Conservation (phyloP, 1,284 basidiomycete species). For the Mycosarcoma maydis region DNA sequence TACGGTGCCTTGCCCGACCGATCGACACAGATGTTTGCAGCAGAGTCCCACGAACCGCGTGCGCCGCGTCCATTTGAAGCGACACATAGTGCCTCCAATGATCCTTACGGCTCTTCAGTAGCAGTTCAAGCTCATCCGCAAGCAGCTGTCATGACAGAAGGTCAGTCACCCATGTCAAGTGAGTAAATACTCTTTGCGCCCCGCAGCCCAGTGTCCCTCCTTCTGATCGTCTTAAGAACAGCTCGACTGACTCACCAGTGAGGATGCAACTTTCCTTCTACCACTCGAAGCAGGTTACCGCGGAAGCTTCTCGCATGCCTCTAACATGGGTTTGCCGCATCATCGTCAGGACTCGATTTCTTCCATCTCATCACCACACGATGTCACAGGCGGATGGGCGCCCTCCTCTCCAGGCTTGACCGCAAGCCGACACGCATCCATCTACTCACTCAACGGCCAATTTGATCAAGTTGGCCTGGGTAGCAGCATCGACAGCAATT, state of each 20-base stretch:
- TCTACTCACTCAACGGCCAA: slow-evolving; percentile 48
- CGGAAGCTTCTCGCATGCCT: slow-evolving; percentile 43
- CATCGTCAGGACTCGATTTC: slow-evolving; percentile 46
- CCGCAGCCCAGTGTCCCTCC: not conserved
- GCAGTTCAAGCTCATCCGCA: slow-evolving; percentile 29
- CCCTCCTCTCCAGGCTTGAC: slow-evolving; percentile 45
- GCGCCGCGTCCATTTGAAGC: slow-evolving; percentile 42
- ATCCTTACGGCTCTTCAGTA: slow-evolving; percentile 27
- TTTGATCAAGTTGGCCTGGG: slow-evolving; percentile 48
- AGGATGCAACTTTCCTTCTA: no score
- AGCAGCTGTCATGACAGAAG: slow-evolving; percentile 23
- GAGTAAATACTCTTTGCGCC: slow-evolving; percentile 3
- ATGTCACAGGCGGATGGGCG: slow-evolving; percentile 43
- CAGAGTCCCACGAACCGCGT: slow-evolving; percentile 43
- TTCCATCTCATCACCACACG: slow-evolving; percentile 48
- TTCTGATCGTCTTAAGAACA: no score
- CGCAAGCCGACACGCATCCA: slow-evolving; percentile 44
- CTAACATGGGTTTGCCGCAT: slow-evolving; percentile 38
- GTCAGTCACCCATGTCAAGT: slow-evolving; percentile 46
- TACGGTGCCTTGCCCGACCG: slow-evolving; percentile 42
- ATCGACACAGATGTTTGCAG: slow-evolving; percentile 29
- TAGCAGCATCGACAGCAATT: slow-evolving; percentile 42
- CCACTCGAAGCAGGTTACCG: slow-evolving; percentile 48
- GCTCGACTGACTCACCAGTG: no score
- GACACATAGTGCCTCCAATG: slow-evolving; percentile 20